phyloP scores from a whole-genome alignment of 2,329 filamentous ascomycete genomes.

The Fusarium fujikuroi region DNA sequence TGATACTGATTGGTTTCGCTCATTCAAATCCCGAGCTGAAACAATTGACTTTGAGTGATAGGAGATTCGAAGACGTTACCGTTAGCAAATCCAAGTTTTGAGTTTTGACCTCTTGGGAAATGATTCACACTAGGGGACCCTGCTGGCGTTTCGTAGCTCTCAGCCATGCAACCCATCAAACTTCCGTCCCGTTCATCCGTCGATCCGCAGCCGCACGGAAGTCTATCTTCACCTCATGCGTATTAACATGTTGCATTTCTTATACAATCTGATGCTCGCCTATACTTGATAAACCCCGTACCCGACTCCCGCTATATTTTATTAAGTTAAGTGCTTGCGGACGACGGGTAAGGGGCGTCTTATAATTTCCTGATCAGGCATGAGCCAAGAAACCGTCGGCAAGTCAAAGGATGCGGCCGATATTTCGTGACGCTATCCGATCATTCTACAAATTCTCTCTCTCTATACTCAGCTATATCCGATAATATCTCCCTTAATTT shows the following conservation, averaged over 20 bases:
- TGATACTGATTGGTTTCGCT: neutral
- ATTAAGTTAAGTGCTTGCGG: accelerated
- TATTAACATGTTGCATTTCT: neutral
- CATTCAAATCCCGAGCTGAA: neutral
- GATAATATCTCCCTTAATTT: accelerated
- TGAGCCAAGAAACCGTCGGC: neutral
- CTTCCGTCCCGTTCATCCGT: constrained; percentile 1
- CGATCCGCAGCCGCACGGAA: neutral
- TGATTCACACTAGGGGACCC: neutral
- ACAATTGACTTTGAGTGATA: neutral
- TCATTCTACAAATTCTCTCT: accelerated
- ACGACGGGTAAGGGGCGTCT: neutral
- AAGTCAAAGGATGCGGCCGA: neutral
- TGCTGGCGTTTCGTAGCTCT: neutral
- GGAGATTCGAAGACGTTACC: neutral
- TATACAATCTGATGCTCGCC: neutral
- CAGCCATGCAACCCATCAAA: neutral
- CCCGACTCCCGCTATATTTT: neutral
- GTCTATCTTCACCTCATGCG: neutral
- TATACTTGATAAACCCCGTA: neutral
- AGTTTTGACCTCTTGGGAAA: neutral
- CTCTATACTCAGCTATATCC: neutral
- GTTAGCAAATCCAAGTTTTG: neutral
- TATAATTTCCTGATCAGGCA: neutral
- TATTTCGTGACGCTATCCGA: neutral